Conservation (phyloP, 257 asterid species). For the Solanum virginianum region DNA sequence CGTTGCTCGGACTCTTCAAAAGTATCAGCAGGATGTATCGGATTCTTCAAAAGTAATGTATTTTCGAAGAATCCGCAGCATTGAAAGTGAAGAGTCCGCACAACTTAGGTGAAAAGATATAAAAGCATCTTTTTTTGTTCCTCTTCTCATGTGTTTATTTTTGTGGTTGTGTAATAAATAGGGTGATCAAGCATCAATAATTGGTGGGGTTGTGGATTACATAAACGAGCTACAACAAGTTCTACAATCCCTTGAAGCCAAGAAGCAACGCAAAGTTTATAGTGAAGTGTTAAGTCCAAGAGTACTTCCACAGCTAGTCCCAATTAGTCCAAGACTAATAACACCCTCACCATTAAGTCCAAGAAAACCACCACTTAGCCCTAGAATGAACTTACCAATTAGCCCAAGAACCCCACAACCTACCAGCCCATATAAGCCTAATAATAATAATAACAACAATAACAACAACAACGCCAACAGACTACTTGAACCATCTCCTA, state of each 20-base stretch:
- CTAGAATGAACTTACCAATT: conserved; percentile 56
- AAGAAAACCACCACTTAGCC: conserved; percentile 59
- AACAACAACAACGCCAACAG: not conserved
- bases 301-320: not conserved
- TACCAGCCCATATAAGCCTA: conserved; percentile 56
- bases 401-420: conserved; percentile 88
- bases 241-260: conserved; percentile 59
- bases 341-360: conserved; percentile 46
- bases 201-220: conserved; percentile 87
- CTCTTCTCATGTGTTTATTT: too few relatives aligned
- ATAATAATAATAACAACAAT: not conserved
- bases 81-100: too few relatives aligned
- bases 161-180: conserved; percentile 1
- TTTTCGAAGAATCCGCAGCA: too few relatives aligned
- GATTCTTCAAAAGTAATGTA: too few relatives aligned
- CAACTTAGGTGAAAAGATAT: not conserved
- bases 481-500: conserved; percentile 39
- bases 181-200: conserved; percentile 97
- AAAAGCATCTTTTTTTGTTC: not conserved
- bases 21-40: too few relatives aligned
- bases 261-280: conserved; percentile 72
- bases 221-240: conserved; percentile 78
- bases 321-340: conserved; percentile 35
- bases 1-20: not conserved
- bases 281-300: conserved; percentile 60